Evolutionary conservation across 805 yeast genomes (phyloP).

Genomic region (Pichia gijzeniarum): DNA sequence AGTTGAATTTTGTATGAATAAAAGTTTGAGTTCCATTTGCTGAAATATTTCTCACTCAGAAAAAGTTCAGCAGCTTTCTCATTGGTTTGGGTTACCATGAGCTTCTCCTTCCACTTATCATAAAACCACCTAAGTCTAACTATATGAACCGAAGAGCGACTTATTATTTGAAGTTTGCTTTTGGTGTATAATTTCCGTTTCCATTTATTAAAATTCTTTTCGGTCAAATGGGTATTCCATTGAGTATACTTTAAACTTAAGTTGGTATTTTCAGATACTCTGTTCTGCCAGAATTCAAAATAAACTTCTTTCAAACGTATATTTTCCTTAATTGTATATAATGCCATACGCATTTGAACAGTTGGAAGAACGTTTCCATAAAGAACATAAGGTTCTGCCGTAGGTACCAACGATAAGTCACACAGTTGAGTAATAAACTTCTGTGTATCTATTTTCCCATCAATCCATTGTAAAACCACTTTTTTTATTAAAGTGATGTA

Average conservation of each 20-base stretch:
- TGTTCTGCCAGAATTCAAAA: constrained; percentile 16
- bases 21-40: neutral
- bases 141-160: neutral
- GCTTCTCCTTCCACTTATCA: neutral
- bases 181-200: neutral
- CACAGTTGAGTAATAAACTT: constrained; percentile 19
- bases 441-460: constrained; percentile 9
- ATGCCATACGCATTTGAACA: constrained; percentile 24
- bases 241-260: neutral
- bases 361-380: constrained; percentile 19
- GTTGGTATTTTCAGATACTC: neutral
- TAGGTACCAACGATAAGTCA: constrained; percentile 24
- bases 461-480: constrained; percentile 18
- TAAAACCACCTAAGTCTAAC: neutral
- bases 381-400: constrained; percentile 18
- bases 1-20: neutral
- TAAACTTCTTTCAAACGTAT: constrained; percentile 19
- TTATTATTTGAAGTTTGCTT: neutral
- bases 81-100: neutral
- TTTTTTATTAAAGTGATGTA: constrained; percentile 18
- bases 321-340: constrained; percentile 16
- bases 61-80: neutral
- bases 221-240: neutral
- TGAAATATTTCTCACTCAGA: neutral
- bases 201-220: neutral